Base-by-base conservation (phyloP, 176 grass and related monocot genomes). In the Puccinellia tenuiflora region DNA sequence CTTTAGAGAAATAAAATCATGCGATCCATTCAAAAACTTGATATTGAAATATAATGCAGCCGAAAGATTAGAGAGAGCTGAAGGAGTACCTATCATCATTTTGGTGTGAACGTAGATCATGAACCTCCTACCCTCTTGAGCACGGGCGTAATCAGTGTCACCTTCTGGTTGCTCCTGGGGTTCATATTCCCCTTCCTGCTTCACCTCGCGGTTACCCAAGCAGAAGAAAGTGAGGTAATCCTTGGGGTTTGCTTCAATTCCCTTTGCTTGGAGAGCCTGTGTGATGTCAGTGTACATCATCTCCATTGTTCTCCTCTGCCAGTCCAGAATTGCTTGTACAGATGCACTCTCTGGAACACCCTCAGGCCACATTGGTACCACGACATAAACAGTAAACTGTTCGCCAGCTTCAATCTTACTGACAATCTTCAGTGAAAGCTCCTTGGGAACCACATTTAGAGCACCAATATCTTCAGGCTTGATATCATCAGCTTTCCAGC, bases 31-130 rank as follows among this genome's bases (percentile, higher is more conserved):
- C 24, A 47, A 48, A 48, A 31, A 43, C 26, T 5, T 51, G 45
- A 74, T 21, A 74, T 0, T 51, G 17, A 2, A 74, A 21, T n/a
- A 74, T 74, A 74, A 51, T 70, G 78, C 9, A 26, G 77, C 28
- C 15, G 0, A 67, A 42, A 45, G 57, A 48, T 66, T 66, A 39
- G 9, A n/a, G 53, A 55, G 16, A 78, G 35, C 15, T 16, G 14
- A 62, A 3, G 25, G 46, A 9, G 48, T 98, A 95, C 96, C 96
- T 79, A 98, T 93, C 89, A 98, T 91, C 96, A 98, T 98, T 88
- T 98, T 98, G 83, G 92, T 65, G 73, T 98, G 96, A 68, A 98
- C 96, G 78, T 98, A 98, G 86, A 98, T 98, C 96, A 98, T 98
- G 87, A 95, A 98, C 59, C 96, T 86, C 75, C 96, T 88, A 24